A percentile compares a stretch with the other conserved stretches of the same genome.
These are phyloP conservation scores for Rhodotorula sp. DNA, from an alignment of 1,284 basidiomycete species.

Conservation along the genomic window DNA sequence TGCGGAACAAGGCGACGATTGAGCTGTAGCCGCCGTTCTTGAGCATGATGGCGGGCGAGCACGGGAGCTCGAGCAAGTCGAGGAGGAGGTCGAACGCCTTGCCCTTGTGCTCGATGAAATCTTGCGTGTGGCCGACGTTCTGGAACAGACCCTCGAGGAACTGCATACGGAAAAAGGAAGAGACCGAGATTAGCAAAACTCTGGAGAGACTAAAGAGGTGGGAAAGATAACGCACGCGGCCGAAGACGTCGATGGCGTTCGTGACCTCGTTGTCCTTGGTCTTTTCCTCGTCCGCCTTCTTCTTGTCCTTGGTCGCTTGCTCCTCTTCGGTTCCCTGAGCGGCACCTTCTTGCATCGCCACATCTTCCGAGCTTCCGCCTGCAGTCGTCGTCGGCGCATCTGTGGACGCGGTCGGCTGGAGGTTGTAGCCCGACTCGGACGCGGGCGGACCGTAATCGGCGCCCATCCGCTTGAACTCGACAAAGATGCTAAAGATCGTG, in stretches of 20 bases:
- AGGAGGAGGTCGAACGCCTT: constrained; percentile 71
- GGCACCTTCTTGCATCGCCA: constrained; percentile 52
- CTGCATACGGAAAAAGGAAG: constrained; percentile 51
- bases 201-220: too few species aligned
- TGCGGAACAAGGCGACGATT: constrained; percentile 81
- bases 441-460: constrained; percentile 58
- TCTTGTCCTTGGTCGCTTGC: constrained; percentile 30
- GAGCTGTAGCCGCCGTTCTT: constrained; percentile 78
- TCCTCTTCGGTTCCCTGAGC: neutral
- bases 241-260: constrained; percentile 38
- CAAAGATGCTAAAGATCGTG: constrained; percentile 67
- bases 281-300: constrained; percentile 50
- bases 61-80: constrained; percentile 75
- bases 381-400: constrained; percentile 5
- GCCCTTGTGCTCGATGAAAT: constrained; percentile 74
- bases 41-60: constrained; percentile 85
- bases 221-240: constrained; percentile 30
- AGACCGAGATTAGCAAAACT: neutral
- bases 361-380: constrained; percentile 51
- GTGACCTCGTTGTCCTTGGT: constrained; percentile 33
- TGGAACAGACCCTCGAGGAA: constrained; percentile 94
- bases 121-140: constrained; percentile 70
- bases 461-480: constrained; percentile 71
- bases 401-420: constrained; percentile 35
- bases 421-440: constrained; percentile 61